phyloP scores from a whole-genome alignment of 202 grass and related monocot genomes.

The Cymbopogon flexuosus region DNA sequence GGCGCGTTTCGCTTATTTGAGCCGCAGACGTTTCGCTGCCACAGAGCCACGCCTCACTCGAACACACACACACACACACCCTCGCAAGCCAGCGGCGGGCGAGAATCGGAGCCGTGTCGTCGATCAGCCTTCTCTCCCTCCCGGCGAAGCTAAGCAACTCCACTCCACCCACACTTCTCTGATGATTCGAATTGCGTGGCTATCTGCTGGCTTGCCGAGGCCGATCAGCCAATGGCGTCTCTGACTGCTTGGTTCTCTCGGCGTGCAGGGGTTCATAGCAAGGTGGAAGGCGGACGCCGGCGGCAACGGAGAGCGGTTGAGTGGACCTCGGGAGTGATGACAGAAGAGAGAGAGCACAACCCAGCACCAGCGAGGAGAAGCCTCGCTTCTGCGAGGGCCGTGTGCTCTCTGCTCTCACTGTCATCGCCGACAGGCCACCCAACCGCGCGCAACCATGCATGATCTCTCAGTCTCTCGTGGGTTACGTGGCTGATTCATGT shows the following conservation, averaged over 20 bases:
- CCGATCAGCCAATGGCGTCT: too few relatives aligned
- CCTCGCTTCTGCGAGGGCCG: slow-evolving; percentile 56
- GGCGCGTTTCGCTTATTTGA: background rate
- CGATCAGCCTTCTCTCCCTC: background rate
- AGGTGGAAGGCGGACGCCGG: too few relatives aligned
- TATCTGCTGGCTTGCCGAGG: background rate
- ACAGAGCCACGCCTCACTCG: background rate
- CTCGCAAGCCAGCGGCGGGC: background rate
- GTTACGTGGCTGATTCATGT: background rate
- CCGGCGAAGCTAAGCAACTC: background rate
- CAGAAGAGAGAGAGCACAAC: slow-evolving; percentile 92
- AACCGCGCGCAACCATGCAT: background rate
- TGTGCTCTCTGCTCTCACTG: slow-evolving; percentile 88
- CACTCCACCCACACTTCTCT: background rate
- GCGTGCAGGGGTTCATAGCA: background rate
- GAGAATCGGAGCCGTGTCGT: background rate
- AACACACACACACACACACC: background rate
- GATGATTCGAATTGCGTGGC: background rate
- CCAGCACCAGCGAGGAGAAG: slow-evolving; percentile 46
- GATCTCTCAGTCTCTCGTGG: background rate
- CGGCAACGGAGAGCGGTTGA: background rate
- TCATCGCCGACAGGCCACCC: slow-evolving; percentile 43
- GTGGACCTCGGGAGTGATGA: slow-evolving; percentile 40
- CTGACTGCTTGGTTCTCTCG: background rate
- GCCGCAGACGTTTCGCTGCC: background rate